These are phyloP conservation scores for Fusarium palustre DNA, from an alignment of 2,329 filamentous ascomycete genomes.

Conservation along the genomic window DNA sequence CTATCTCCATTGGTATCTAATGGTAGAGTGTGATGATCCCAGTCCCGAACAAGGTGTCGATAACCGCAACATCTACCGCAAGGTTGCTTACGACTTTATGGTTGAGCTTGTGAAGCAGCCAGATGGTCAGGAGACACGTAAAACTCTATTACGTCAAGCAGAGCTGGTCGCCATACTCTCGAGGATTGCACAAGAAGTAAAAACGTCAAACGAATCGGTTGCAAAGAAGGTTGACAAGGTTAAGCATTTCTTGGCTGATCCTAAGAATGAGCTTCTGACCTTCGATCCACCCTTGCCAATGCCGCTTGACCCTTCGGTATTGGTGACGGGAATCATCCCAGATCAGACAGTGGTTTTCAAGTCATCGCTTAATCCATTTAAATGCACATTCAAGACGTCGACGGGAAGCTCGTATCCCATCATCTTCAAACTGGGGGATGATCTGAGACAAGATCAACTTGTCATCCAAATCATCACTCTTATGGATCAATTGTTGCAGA, in stretches of 20 bases:
- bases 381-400: slow-evolving; percentile 87
- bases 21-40: slow-evolving; percentile 93
- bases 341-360: slow-evolving; percentile 95
- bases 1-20: slow-evolving; percentile 97
- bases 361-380: slow-evolving; percentile 90
- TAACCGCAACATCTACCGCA: slow-evolving; percentile 87
- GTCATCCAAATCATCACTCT: slow-evolving; percentile 97
- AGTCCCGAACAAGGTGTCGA: slow-evolving; percentile 79
- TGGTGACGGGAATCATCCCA: slow-evolving; percentile 81
- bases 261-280: slow-evolving; percentile 85
- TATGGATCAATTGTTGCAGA: slow-evolving; percentile 95
- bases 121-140: slow-evolving; percentile 78
- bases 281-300: slow-evolving; percentile 90
- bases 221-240: slow-evolving; percentile 84
- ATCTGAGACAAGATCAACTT: slow-evolving; percentile 94
- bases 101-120: slow-evolving; percentile 79
- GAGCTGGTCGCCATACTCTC: slow-evolving; percentile 89
- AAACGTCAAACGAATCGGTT: slow-evolving; percentile 81
- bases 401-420: slow-evolving; percentile 85
- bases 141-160: slow-evolving; percentile 83
- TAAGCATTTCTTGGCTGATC: slow-evolving; percentile 85
- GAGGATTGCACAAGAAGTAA: slow-evolving; percentile 89
- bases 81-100: slow-evolving; percentile 98
- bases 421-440: slow-evolving; percentile 97
- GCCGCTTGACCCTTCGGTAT: slow-evolving; percentile 85